Evolutionary conservation across 495 filamentous ascomycete genomes (phyloP).

Genomic region (Neurospora sp.): DNA sequence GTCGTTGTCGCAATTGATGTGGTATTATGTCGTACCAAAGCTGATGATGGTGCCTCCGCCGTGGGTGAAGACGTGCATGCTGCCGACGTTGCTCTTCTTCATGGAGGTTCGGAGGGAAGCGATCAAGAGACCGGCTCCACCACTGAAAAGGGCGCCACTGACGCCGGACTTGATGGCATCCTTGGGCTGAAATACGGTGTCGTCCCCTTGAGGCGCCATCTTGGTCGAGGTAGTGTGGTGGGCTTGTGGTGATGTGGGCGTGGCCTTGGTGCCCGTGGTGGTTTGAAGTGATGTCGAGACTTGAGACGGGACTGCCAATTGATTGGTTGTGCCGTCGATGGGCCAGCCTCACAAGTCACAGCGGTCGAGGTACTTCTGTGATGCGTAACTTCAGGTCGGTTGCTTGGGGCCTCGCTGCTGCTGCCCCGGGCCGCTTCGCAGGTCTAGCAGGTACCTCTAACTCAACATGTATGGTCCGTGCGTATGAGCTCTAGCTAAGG

Average conservation of each 20-base stretch:
- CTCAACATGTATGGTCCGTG: not conserved
- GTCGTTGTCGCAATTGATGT: not conserved
- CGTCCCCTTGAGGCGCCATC: slow-evolving; percentile 28
- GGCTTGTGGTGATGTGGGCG: slow-evolving; percentile 3
- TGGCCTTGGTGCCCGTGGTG: slow-evolving; percentile 1
- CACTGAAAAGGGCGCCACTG: slow-evolving; percentile 53
- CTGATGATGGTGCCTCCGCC: slow-evolving; percentile 27
- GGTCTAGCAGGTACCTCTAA: not conserved
- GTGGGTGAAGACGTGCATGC: slow-evolving; percentile 64
- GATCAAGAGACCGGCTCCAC: slow-evolving; percentile 55
- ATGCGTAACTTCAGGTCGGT: not conserved
- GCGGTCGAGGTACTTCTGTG: not conserved
- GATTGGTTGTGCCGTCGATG: not conserved
- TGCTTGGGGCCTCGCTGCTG: not conserved
- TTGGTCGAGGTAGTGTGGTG: slow-evolving; percentile 19
- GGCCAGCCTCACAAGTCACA: not conserved
- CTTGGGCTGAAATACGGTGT: slow-evolving; percentile 56
- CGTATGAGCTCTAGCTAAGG: not conserved
- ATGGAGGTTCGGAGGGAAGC: slow-evolving; percentile 81
- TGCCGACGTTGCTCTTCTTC: slow-evolving; percentile 64
- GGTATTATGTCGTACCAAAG: slow-evolving; percentile 23
- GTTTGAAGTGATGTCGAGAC: not conserved
- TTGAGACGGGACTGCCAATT: not conserved
- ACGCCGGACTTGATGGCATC: slow-evolving; percentile 64
- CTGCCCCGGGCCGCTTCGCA: not conserved